Conservation (phyloP, 2,329 filamentous ascomycete genomes). For the Teratosphaeria zuluensis region DNA sequence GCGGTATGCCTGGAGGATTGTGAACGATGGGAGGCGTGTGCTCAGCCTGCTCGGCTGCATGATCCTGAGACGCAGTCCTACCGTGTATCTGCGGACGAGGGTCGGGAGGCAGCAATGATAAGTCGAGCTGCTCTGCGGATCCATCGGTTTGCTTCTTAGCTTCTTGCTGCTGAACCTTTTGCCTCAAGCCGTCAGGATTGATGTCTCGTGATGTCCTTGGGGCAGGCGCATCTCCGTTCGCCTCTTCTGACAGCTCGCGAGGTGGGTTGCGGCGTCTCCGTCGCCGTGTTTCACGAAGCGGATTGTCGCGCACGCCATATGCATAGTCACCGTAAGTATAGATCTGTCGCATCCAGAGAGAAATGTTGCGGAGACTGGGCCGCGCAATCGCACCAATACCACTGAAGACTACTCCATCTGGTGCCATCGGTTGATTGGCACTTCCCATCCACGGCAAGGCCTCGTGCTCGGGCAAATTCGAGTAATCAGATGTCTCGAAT, state of each 20-base stretch:
- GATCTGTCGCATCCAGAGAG: slow-evolving; percentile 80
- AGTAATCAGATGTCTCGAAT: slow-evolving; percentile 19
- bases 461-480: slow-evolving; percentile 14
- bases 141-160: background rate
- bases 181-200: background rate
- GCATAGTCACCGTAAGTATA: slow-evolving; percentile 75
- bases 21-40: slow-evolving; percentile 3
- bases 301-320: slow-evolving; percentile 76
- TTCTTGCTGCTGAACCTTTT: slow-evolving; percentile 4
- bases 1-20: slow-evolving; percentile 32
- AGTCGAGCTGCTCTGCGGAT: background rate
- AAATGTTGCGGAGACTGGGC: slow-evolving; percentile 60
- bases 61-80: slow-evolving; percentile 17
- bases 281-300: slow-evolving; percentile 52
- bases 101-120: slow-evolving; percentile 23
- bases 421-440: slow-evolving; percentile 55
- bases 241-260: slow-evolving; percentile 11
- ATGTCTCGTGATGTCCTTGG: background rate
- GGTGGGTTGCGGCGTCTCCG: slow-evolving; percentile 31
- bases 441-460: slow-evolving; percentile 60
- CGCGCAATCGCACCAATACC: slow-evolving; percentile 66
- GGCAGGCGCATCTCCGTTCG: background rate
- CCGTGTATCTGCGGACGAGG: slow-evolving; percentile 27
- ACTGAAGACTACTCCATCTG: slow-evolving; percentile 80
- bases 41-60: slow-evolving; percentile 7